Conservation (phyloP, 805 yeast species). For the Myxozyma monticola region DNA sequence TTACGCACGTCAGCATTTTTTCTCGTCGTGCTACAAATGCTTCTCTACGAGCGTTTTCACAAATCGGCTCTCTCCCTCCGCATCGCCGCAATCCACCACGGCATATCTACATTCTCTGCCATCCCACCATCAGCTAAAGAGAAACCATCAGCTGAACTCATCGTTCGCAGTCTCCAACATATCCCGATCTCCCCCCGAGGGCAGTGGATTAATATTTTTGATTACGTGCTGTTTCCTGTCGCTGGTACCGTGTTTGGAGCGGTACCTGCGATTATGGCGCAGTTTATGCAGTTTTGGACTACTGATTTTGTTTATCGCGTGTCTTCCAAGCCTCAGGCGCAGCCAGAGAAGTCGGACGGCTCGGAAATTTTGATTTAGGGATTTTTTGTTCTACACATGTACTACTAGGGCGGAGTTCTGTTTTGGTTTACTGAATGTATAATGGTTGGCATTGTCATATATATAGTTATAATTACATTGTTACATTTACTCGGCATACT, state of each 20-base stretch:
- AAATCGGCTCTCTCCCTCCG: constrained; percentile 16
- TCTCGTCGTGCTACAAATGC: constrained; percentile 24
- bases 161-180: constrained; percentile 1
- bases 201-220: constrained; percentile 8
- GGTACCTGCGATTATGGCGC: constrained; percentile 28
- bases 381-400: too few species aligned
- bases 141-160: background rate
- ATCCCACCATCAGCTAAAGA: too few species aligned
- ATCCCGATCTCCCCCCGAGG: constrained; percentile 5
- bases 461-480: background rate
- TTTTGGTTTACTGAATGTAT: too few species aligned
- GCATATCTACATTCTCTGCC: background rate
- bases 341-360: background rate
- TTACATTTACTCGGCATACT: background rate
- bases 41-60: constrained; percentile 28
- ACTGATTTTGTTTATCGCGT: constrained; percentile 23
- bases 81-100: background rate
- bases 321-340: constrained; percentile 24
- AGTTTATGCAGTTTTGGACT: constrained; percentile 29
- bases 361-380: background rate
- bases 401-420: too few species aligned
- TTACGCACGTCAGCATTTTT: constrained; percentile 24
- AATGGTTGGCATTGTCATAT: too few species aligned
- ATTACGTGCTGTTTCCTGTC: constrained; percentile 29
- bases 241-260: constrained; percentile 33